phyloP scores from a whole-genome alignment of 371 early-diverging fungal species.

The Umbelopsis sp. region DNA sequence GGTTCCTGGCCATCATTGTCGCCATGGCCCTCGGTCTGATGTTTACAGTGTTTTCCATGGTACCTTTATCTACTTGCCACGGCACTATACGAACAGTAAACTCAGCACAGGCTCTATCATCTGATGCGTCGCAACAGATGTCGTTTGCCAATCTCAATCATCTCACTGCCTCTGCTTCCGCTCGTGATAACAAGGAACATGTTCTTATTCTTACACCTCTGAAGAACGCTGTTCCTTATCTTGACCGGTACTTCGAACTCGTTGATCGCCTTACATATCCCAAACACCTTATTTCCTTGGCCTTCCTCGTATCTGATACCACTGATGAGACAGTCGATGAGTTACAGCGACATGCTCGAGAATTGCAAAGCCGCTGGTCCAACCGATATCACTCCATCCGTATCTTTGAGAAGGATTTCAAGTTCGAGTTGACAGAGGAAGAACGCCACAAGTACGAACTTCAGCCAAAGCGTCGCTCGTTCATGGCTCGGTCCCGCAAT shows the following conservation, averaged over 20 bases:
- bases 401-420: slow-evolving; percentile 48
- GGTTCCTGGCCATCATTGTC: slow-evolving; percentile 1
- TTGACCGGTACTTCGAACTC: slow-evolving; percentile 50
- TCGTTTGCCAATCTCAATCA: slow-evolving; percentile 20
- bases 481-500: slow-evolving; percentile 58
- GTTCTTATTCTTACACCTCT: slow-evolving; percentile 47
- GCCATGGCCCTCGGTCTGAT: background rate
- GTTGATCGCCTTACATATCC: slow-evolving; percentile 45
- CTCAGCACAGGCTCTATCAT: slow-evolving; percentile 16
- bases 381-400: slow-evolving; percentile 43
- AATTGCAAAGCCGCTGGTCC: slow-evolving; percentile 22
- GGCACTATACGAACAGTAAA: slow-evolving; percentile 13
- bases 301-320: slow-evolving; percentile 52
- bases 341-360: slow-evolving; percentile 30
- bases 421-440: slow-evolving; percentile 37
- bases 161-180: slow-evolving; percentile 16
- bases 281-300: slow-evolving; percentile 45
- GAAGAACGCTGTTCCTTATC: slow-evolving; percentile 46
- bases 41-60: slow-evolving; percentile 5
- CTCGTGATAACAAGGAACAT: slow-evolving; percentile 22
- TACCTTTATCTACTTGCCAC: slow-evolving; percentile 12
- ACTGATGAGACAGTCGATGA: slow-evolving; percentile 42
- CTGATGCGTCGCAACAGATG: slow-evolving; percentile 11
- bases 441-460: slow-evolving; percentile 34
- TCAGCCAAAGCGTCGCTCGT: slow-evolving; percentile 43